Evolutionary conservation across 2,329 filamentous ascomycete genomes (phyloP).

Genomic region (Camillea tinctor): DNA sequence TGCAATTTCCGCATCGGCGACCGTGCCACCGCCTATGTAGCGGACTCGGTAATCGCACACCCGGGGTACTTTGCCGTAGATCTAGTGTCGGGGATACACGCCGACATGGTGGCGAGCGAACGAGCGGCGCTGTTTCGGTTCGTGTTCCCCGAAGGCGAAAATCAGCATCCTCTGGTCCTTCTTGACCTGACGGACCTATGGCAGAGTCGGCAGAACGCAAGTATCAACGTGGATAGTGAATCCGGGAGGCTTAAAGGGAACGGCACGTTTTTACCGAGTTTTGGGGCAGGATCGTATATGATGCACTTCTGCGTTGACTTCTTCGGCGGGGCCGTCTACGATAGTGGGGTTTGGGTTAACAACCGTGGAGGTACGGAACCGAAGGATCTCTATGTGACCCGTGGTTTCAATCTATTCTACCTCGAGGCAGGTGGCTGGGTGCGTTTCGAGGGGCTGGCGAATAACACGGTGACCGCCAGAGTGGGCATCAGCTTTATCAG

Average conservation of each 20-base stretch:
- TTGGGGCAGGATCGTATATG: slow-evolving; percentile 58
- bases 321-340: slow-evolving; percentile 38
- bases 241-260: slow-evolving; percentile 56
- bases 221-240: slow-evolving; percentile 45
- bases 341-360: slow-evolving; percentile 40
- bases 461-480: slow-evolving; percentile 53
- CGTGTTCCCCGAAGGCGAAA: slow-evolving; percentile 44
- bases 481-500: slow-evolving; percentile 66
- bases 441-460: slow-evolving; percentile 45
- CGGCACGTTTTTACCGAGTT: slow-evolving; percentile 59
- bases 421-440: slow-evolving; percentile 53
- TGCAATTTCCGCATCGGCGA: slow-evolving; percentile 53
- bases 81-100: slow-evolving; percentile 50
- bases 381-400: slow-evolving; percentile 36
- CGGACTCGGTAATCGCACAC: slow-evolving; percentile 44
- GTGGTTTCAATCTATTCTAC: slow-evolving; percentile 43
- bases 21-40: slow-evolving; percentile 40
- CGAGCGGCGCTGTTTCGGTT: slow-evolving; percentile 63
- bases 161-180: slow-evolving; percentile 49
- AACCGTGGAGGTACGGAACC: slow-evolving; percentile 39
- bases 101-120: slow-evolving; percentile 60
- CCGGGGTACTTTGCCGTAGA: slow-evolving; percentile 60
- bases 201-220: slow-evolving; percentile 47
- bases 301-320: slow-evolving; percentile 63
- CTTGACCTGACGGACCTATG: slow-evolving; percentile 62